A percentile compares a stretch with the other conserved stretches of the same genome.
phyloP scores from a whole-genome alignment of 768 basidiomycete genomes.

The Russula lepida region DNA sequence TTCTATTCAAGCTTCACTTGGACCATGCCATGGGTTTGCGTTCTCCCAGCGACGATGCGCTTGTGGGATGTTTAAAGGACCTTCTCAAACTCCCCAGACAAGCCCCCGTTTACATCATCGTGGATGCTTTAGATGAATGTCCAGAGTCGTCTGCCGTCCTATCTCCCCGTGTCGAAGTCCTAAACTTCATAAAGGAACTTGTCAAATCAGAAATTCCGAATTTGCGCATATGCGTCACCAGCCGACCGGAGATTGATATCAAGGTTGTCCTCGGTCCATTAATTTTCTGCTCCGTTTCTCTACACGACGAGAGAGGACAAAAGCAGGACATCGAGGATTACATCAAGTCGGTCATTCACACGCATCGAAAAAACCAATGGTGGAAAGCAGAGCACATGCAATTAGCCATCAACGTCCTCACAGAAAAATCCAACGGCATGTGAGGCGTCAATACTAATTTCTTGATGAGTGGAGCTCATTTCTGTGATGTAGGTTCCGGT shows the following conservation, averaged over 20 bases:
- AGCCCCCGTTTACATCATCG: background rate
- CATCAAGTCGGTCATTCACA: background rate
- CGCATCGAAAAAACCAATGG: background rate
- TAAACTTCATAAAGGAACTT: background rate
- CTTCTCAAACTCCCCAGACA: background rate
- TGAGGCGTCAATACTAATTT: background rate
- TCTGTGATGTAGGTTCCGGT: no score
- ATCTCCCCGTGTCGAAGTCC: background rate
- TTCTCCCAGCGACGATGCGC: background rate
- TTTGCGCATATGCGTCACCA: background rate
- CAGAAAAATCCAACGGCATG: conserved; percentile 1
- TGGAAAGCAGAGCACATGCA: background rate
- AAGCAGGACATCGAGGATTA: background rate
- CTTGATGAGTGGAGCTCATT: background rate
- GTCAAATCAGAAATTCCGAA: background rate
- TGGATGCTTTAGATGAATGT: background rate
- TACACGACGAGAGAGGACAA: background rate
- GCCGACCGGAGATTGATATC: background rate
- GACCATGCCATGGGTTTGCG: background rate
- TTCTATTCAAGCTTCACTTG: background rate
- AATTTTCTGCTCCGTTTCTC: background rate
- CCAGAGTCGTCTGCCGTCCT: background rate
- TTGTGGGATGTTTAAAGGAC: background rate
- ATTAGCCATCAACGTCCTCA: background rate
- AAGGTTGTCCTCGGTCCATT: background rate